Evolutionary conservation across 2,329 filamentous ascomycete species (phyloP).

Genomic region (Hypoxylon sp.): DNA sequence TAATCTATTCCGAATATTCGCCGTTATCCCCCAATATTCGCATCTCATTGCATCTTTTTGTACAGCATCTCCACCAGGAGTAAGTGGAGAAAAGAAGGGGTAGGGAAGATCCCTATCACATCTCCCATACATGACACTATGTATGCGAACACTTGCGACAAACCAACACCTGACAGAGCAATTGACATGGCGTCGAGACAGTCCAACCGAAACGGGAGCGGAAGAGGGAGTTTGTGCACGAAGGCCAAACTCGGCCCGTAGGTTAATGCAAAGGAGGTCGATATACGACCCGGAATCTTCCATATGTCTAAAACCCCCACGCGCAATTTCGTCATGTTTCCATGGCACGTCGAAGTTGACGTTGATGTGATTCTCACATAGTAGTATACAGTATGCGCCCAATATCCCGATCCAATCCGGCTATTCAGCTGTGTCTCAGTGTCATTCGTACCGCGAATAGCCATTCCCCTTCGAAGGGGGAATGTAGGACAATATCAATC

Average conservation of each 20-base stretch:
- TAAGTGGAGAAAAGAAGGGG: conserved; percentile 31
- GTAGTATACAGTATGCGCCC: conserved; percentile 10
- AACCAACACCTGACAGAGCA: conserved; percentile 27
- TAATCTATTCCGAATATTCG: conserved; percentile 44
- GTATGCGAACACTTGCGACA: conserved; percentile 38
- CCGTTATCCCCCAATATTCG: conserved; percentile 38
- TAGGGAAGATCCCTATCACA: conserved; percentile 44
- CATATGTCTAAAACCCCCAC: conserved; percentile 39
- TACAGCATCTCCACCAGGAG: conserved; percentile 29
- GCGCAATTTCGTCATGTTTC: conserved; percentile 39
- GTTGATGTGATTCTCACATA: conserved; percentile 31
- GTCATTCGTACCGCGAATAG: conserved; percentile 36
- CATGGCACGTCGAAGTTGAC: conserved; percentile 34
- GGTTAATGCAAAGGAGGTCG: conserved; percentile 25
- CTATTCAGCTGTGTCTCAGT: conserved; percentile 35
- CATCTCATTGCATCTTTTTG: conserved; percentile 27
- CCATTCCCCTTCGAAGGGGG: conserved; percentile 26
- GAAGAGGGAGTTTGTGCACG: conserved; percentile 29
- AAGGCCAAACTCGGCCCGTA: conserved; percentile 39
- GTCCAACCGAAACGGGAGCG: conserved; percentile 35
- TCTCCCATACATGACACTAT: conserved; percentile 40
- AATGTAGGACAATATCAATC: conserved; percentile 10
- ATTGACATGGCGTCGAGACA: conserved; percentile 26
- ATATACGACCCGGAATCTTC: conserved; percentile 28
- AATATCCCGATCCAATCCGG: conserved; percentile 45